Evolutionary conservation across 352 stramenopile genomes (phyloP).

Genomic region (Phytophthora pinifolia): DNA sequence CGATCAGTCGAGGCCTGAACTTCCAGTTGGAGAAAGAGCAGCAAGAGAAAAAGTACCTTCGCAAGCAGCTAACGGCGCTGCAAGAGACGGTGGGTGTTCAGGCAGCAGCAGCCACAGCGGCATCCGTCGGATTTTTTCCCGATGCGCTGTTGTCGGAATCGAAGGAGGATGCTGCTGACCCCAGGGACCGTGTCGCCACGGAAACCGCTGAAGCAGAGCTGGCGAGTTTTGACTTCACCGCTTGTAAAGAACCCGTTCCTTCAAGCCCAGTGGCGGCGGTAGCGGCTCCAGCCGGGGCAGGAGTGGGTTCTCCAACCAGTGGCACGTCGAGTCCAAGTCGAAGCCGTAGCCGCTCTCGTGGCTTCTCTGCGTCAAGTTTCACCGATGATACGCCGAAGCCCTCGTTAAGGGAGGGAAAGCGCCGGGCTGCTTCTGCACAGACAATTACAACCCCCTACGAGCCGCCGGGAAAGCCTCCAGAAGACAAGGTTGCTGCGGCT

Average conservation of each 20-base stretch:
- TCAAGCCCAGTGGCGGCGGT: constrained; percentile 15
- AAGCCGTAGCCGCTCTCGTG: constrained; percentile 26
- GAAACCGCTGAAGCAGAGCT: constrained; percentile 45
- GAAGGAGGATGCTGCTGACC: constrained; percentile 25
- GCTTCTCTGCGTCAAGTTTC: constrained; percentile 37
- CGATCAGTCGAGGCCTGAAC: constrained; percentile 59
- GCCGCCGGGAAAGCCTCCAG: constrained; percentile 22
- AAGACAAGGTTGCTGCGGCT: constrained; percentile 33
- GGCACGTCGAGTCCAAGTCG: constrained; percentile 23
- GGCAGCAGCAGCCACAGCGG: constrained; percentile 29
- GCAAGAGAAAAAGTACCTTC: constrained; percentile 76
- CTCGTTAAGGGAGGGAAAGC: constrained; percentile 34
- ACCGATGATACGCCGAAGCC: constrained; percentile 27
- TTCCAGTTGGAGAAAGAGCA: constrained; percentile 79
- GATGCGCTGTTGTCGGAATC: constrained; percentile 10
- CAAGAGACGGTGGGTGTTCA: constrained; percentile 30
- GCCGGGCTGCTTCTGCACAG: constrained; percentile 34
- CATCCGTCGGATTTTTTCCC: constrained; percentile 30
- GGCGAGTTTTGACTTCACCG: constrained; percentile 65
- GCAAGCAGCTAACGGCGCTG: constrained; percentile 55
- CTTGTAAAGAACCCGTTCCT: constrained; percentile 15
- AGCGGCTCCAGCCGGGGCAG: neutral
- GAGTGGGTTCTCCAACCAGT: constrained; percentile 16
- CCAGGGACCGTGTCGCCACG: constrained; percentile 42
- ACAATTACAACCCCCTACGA: constrained; percentile 33